phyloP scores from a whole-genome alignment of 2,329 filamentous ascomycete genomes.

The Trichoderma citrinoviride region DNA sequence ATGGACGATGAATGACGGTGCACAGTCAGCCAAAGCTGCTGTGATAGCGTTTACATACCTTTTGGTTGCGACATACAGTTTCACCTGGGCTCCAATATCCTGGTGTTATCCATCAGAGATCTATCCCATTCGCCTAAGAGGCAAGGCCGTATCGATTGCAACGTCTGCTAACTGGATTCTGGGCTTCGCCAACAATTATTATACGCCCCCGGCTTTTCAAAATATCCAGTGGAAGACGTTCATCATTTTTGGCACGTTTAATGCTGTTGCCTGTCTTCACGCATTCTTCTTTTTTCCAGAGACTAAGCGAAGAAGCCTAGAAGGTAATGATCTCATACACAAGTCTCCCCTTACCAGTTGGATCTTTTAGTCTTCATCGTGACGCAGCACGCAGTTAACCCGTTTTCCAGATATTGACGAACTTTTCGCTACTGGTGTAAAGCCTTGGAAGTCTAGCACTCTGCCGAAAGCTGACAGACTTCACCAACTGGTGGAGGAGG shows the following conservation, averaged over 20 bases:
- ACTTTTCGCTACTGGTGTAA: background rate
- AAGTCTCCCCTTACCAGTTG: no score
- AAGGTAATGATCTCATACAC: background rate
- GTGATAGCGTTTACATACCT: constrained; percentile 10
- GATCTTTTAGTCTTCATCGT: no score
- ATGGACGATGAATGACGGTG: background rate
- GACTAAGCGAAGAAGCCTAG: background rate
- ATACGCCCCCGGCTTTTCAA: background rate
- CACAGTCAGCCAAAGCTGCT: background rate
- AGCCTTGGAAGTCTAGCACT: constrained; percentile 4
- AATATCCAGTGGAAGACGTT: constrained; percentile 6
- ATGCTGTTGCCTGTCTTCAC: background rate
- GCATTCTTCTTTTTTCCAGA: constrained; percentile 3
- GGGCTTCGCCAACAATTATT: constrained; percentile 33
- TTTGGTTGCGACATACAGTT: constrained; percentile 6
- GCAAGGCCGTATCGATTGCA: constrained; percentile 3
- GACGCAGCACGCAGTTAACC: background rate
- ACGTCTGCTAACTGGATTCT: constrained; percentile 8
- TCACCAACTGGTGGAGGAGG: background rate
- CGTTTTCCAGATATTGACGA: background rate
- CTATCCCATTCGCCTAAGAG: background rate
- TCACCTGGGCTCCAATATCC: background rate
- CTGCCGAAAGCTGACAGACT: background rate
- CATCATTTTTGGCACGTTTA: background rate
- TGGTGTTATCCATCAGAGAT: constrained; percentile 10